A percentile compares a stretch with the other conserved stretches of the same genome.
phyloP scores from a whole-genome alignment of 805 yeast species.

The Candida sithepensis region DNA sequence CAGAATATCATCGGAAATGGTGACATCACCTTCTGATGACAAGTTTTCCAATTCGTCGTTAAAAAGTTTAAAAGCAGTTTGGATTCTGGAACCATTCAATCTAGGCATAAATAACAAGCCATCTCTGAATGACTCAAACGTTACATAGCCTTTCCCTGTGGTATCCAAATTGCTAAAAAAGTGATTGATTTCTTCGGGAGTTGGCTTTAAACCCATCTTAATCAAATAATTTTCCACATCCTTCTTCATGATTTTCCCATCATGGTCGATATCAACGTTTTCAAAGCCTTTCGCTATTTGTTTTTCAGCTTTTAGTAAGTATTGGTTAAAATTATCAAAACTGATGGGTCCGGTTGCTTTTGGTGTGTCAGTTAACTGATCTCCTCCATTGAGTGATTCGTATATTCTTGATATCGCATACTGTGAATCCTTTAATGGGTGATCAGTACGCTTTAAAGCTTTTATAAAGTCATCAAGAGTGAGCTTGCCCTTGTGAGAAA shows the following conservation, averaged over 20 bases:
- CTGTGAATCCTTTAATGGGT: conserved; percentile 61
- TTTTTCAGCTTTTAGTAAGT: conserved; percentile 62
- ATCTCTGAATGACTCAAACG: conserved; percentile 84
- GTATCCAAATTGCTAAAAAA: conserved; percentile 56
- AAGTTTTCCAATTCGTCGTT: conserved; percentile 74
- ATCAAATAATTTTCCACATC: conserved; percentile 68
- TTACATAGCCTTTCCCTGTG: conserved; percentile 61
- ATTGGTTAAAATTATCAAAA: conserved; percentile 62
- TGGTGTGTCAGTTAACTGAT: background rate
- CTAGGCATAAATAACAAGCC: conserved; percentile 82
- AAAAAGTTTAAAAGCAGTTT: conserved; percentile 78
- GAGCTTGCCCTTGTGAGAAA: conserved; percentile 43
- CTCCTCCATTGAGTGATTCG: conserved; percentile 47
- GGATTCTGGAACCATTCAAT: conserved; percentile 66
- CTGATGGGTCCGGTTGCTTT: conserved; percentile 36
- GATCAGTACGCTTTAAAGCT: conserved; percentile 46
- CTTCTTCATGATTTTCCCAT: conserved; percentile 60
- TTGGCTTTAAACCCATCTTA: conserved; percentile 50
- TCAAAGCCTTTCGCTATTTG: conserved; percentile 69
- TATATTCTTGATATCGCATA: conserved; percentile 58
- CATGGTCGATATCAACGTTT: conserved; percentile 65
- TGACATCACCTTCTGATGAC: conserved; percentile 90
- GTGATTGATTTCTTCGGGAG: conserved; percentile 46
- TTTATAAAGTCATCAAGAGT: conserved; percentile 44
- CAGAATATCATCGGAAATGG: conserved; percentile 70